Evolutionary conservation across 257 asterid genomes (phyloP), one percentile per base, ranked within the genome.

Genomic region (Penstemon eatonii): DNA sequence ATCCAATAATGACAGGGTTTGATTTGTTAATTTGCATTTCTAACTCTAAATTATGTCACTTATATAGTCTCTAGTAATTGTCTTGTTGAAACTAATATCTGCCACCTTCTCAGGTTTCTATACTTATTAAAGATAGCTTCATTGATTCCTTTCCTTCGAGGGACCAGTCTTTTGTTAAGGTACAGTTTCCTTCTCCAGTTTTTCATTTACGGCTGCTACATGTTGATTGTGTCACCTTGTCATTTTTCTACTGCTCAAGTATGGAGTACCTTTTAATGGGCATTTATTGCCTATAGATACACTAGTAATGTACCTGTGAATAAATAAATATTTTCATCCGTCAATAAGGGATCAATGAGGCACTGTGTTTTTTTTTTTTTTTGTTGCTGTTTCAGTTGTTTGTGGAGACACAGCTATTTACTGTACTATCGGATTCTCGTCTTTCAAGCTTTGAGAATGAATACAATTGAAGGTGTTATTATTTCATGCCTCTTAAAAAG

Each of bases 81-180:
- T 45, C 53, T 25, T 43, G 9, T 8, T 72, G 70, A 67, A 68
- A 77, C 71, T 50, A 73, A 58, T 72, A 56, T 51, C 11, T 70
- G 41, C 44, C 68, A 42, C 51, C 65, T 39, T 78, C 79, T 69
- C 92, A 92, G 98, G 96, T 92, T 60, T 86, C 96, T 9, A 46
- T 92, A 74, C 92, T 92, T 73, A 80, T 92, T 38, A 92, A 87
- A 78, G 98, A 92, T 44, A 92, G 93, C 78, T 92, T 87, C 65
- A 78, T 92, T 9, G 83, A 84, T 67, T 92, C 98, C 55, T 92
- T 89, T 75, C 87, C 91, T 5, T 57, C 7, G 52, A 81, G 70
- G 72, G 96, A 87, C 73, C 95, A 70, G 74, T 68, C 91, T 50
- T 92, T 92, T 62, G 67, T 92, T 59, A 80, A 89, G 98, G 98